phyloP scores from a whole-genome alignment of 495 filamentous ascomycete species.

The Usnea hakonensis region DNA sequence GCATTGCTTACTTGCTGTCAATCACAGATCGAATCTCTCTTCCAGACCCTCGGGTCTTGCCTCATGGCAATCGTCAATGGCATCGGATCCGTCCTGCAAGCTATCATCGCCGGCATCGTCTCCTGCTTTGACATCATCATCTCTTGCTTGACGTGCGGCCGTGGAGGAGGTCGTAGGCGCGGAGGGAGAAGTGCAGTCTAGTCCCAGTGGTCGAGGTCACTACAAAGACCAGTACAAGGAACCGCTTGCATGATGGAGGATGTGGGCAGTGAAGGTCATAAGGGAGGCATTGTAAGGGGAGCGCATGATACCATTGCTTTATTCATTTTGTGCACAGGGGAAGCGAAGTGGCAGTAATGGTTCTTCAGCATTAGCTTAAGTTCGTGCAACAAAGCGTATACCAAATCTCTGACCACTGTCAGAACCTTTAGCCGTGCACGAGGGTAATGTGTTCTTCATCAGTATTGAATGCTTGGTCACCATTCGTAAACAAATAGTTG shows the following conservation, averaged over 20 bases:
- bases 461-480: no score
- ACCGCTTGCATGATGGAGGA: not conserved
- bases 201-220: slow-evolving; percentile 1
- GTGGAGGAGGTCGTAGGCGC: slow-evolving; percentile 39
- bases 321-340: not conserved
- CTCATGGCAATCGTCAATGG: slow-evolving; percentile 80
- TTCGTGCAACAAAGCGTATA: not conserved
- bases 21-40: slow-evolving; percentile 63
- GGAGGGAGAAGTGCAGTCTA: slow-evolving; percentile 23
- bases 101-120: slow-evolving; percentile 77
- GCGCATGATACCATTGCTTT: slow-evolving; percentile 16
- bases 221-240: not conserved
- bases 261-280: not conserved
- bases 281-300: slow-evolving; percentile 1
- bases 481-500: not conserved
- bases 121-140: slow-evolving; percentile 77
- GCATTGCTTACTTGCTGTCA: slow-evolving; percentile 9
- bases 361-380: not conserved
- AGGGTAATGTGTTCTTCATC: no score
- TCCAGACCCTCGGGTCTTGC: slow-evolving; percentile 74
- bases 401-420: not conserved
- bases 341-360: not conserved
- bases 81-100: slow-evolving; percentile 64
- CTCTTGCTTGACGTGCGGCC: slow-evolving; percentile 76
- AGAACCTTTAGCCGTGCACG: not conserved